These are phyloP conservation scores for Lolium rigidum DNA, from an alignment of 176 grass and related monocot genomes.

Conservation along the genomic window DNA sequence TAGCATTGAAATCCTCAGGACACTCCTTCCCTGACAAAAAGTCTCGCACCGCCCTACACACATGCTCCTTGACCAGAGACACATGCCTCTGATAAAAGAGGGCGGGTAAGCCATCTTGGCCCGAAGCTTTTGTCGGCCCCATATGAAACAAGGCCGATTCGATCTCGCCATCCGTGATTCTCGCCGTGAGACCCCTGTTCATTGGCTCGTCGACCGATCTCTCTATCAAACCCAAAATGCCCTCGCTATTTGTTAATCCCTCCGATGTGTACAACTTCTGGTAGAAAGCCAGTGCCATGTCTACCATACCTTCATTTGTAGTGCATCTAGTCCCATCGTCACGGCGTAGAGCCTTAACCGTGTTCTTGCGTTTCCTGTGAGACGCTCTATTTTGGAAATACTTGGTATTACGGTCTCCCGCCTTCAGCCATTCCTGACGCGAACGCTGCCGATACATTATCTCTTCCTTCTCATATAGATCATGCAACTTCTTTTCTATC, in stretches of 20 bases:
- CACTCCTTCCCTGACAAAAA: neutral
- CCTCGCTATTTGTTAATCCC: too few relatives aligned
- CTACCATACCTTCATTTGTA: neutral
- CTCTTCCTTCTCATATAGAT: neutral
- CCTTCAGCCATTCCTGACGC: neutral
- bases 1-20: neutral
- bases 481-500: neutral
- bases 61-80: neutral
- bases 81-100: neutral
- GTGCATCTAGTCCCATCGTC: neutral
- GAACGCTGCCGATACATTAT: neutral
- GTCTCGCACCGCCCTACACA: neutral
- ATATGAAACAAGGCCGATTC: neutral
- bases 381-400: neutral
- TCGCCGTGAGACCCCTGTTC: too few relatives aligned
- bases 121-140: neutral
- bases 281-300: too few relatives aligned
- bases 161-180: neutral
- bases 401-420: neutral
- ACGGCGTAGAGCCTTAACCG: accelerated
- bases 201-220: too few relatives aligned
- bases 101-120: neutral
- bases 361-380: neutral
- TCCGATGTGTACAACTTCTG: too few relatives aligned
- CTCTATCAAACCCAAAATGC: too few relatives aligned